Evolutionary conservation across 805 yeast species (phyloP).

Genomic region (Candida tammaniensis): DNA sequence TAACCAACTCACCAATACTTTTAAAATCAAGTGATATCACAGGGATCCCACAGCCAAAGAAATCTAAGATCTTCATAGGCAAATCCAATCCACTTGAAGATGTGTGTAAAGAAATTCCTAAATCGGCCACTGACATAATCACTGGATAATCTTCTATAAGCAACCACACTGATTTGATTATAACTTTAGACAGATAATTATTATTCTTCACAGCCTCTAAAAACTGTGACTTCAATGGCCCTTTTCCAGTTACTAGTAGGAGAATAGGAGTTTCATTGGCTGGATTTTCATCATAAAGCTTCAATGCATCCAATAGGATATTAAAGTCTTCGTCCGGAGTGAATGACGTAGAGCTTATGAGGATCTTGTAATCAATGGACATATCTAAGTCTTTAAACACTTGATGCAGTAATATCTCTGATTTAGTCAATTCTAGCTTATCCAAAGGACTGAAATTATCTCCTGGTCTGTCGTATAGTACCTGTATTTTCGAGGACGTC

Average conservation of each 20-base stretch:
- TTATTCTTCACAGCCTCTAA: conserved; percentile 43
- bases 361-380: conserved; percentile 49
- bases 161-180: conserved; percentile 73
- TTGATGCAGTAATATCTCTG: conserved; percentile 22
- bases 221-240: conserved; percentile 69
- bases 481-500: conserved; percentile 43
- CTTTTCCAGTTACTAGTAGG: conserved; percentile 92
- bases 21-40: conserved; percentile 76
- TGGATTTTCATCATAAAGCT: conserved; percentile 47
- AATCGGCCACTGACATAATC: conserved; percentile 71
- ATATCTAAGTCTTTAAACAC: conserved; percentile 25
- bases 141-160: conserved; percentile 74
- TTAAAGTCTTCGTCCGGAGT: conserved; percentile 93
- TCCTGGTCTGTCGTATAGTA: conserved; percentile 86
- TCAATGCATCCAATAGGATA: conserved; percentile 66
- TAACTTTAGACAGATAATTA: conserved; percentile 46
- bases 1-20: conserved; percentile 76
- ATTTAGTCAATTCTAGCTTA: conserved; percentile 27
- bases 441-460: conserved; percentile 55
- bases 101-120: conserved; percentile 86
- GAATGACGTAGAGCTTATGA: conserved; percentile 87
- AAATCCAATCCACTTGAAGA: conserved; percentile 92
- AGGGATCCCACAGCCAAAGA: conserved; percentile 95
- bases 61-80: conserved; percentile 96
- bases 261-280: conserved; percentile 42